Percentiles rank a stretch among this genome's conserved stretches.
phyloP scores from a whole-genome alignment of 768 basidiomycete species.

The Cystobasidium ongulense region DNA sequence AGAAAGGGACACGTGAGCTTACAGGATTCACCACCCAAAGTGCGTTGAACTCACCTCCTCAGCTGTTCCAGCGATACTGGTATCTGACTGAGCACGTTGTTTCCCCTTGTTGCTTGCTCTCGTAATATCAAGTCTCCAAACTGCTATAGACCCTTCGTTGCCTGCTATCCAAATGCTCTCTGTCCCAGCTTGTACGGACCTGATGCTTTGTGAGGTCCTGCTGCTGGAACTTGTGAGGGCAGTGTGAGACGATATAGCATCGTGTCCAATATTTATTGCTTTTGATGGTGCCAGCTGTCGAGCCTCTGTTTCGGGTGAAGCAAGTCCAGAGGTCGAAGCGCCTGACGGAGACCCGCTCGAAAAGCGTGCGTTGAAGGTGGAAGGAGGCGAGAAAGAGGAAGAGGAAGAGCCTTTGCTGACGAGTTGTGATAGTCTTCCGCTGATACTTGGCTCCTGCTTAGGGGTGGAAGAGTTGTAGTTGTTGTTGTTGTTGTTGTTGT shows the following conservation, averaged over 20 bases:
- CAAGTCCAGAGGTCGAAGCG: not conserved
- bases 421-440: not conserved
- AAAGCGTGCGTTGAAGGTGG: not conserved
- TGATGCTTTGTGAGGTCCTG: not conserved
- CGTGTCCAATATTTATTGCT: not conserved
- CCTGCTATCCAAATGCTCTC: slow-evolving; percentile 25
- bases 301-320: not conserved
- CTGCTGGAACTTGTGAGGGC: not conserved
- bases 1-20: not conserved
- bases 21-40: not conserved
- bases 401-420: not conserved
- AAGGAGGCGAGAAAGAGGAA: slow-evolving; percentile 6
- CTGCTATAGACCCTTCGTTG: slow-evolving; percentile 17
- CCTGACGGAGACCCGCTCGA: not conserved
- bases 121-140: slow-evolving; percentile 11
- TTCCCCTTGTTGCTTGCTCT: slow-evolving; percentile 7
- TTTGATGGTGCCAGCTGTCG: not conserved
- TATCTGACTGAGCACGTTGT: not conserved
- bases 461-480: not conserved
- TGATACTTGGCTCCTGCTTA: not conserved
- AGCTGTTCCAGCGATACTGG: not conserved
- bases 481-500: not conserved
- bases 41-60: slow-evolving; percentile 1
- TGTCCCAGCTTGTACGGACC: slow-evolving; percentile 1
- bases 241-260: not conserved